Percentiles rank a stretch among this genome's conserved stretches.
Conservation (phyloP, 148 eudicot genomes). For the Rhododendron mucronatum region DNA sequence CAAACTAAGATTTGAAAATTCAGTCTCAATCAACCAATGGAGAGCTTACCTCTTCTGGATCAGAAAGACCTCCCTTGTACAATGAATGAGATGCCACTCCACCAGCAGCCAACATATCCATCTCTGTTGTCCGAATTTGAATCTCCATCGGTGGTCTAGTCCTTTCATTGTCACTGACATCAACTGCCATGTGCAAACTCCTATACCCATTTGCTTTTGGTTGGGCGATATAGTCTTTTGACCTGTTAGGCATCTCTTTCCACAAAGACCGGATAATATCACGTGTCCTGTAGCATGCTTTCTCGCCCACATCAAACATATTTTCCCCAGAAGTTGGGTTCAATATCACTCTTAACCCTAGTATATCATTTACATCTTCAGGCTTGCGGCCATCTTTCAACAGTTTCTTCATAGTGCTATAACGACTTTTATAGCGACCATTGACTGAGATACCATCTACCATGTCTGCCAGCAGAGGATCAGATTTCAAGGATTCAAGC, state of each 20-base stretch:
- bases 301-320: constrained; percentile 44
- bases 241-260: constrained; percentile 79
- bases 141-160: constrained; percentile 79
- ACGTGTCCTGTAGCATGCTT: constrained; percentile 73
- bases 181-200: constrained; percentile 96
- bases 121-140: constrained; percentile 79
- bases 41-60: constrained; percentile 79
- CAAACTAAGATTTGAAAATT: neutral
- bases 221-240: constrained; percentile 77
- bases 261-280: constrained; percentile 69
- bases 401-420: constrained; percentile 97
- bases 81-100: constrained; percentile 90
- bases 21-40: neutral
- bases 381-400: constrained; percentile 87
- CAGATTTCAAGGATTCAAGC: constrained; percentile 46
- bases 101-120: constrained; percentile 76
- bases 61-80: constrained; percentile 92
- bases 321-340: constrained; percentile 40
- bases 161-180: constrained; percentile 61
- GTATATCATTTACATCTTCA: constrained; percentile 86
- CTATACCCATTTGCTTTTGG: constrained; percentile 90
- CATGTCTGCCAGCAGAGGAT: constrained; percentile 46
- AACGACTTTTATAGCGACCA: constrained; percentile 93
- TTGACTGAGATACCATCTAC: constrained; percentile 56
- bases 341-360: constrained; percentile 77